Base-by-base conservation (phyloP, 2,329 filamentous ascomycete genomes). In the Sclerotinia subarctica region DNA sequence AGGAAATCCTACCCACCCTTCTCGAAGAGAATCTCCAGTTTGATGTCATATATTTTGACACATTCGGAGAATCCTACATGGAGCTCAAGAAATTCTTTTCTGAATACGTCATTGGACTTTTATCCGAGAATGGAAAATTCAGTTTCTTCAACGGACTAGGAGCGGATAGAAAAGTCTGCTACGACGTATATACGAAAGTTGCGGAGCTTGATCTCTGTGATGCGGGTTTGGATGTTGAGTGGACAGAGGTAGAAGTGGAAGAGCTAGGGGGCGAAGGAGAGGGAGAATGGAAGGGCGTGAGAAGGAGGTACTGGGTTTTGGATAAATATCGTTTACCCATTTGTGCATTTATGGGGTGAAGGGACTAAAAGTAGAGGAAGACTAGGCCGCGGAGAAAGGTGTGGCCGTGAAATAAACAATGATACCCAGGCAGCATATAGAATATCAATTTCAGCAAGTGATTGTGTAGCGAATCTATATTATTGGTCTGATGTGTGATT, bases 1-100 rank as follows among this genome's bases (percentile, higher is more conserved):
- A 96, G 78, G 91, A 95, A 69, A 80, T 95, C 0, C 82, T 94
- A 21, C 90, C 89, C 0, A 81, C 82, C 63, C 81, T 96, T 10
- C 80, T 94, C 0, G 85, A 87, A 69, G 80, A 87, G 52, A 90
- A 90, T 13, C 85, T 90, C 74, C 81, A 88, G 17, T 94, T 94
- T 76, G 92, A 96, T 76, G 92, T 90, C 38, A 92, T 99, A 73
- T 99, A 98, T 82, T 98, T 97, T 76, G 95, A 99, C 77, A 99
- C 95, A 0, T 98, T 98, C 78, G 95, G 93, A 8, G 95, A 99
- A 80, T 92, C 95, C 71, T 99, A 98, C 79, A 83, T 84, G 2
- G 91, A 94, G 77, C 86, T 98, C 38, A 90, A 90, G 58, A 84
- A 88, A 69, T 97, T 98, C 81, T 97, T 98, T 78, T 90, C 86